phyloP scores from a whole-genome alignment of 2,329 filamentous ascomycete species.

The Fusarium pseudonygamai region DNA sequence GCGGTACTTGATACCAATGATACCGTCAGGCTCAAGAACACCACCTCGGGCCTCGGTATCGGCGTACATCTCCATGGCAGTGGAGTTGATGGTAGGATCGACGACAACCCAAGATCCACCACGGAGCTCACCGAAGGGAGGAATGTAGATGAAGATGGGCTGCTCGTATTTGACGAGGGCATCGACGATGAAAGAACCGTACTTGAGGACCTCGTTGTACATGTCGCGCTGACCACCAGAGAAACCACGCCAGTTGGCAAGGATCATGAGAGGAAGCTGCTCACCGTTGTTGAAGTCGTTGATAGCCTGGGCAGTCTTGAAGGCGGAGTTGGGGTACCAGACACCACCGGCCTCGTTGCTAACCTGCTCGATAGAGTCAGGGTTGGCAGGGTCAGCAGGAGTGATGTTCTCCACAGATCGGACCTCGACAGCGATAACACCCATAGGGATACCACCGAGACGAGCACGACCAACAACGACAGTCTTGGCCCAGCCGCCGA shows the following conservation, averaged over 20 bases:
- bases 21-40: slow-evolving; percentile 97
- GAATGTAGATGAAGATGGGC: slow-evolving; percentile 99
- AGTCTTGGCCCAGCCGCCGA: slow-evolving; percentile 96
- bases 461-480: slow-evolving; percentile 97
- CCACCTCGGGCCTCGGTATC: slow-evolving; percentile 94
- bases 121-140: slow-evolving; percentile 94
- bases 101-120: slow-evolving; percentile 99
- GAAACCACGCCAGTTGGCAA: slow-evolving; percentile 99
- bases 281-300: slow-evolving; percentile 99
- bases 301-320: slow-evolving; percentile 99
- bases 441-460: slow-evolving; percentile 95
- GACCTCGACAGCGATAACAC: slow-evolving; percentile 97
- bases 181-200: slow-evolving; percentile 98
- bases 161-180: slow-evolving; percentile 98
- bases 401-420: slow-evolving; percentile 96
- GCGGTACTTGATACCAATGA: slow-evolving; percentile 98
- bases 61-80: slow-evolving; percentile 99
- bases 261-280: slow-evolving; percentile 97
- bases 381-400: slow-evolving; percentile 96
- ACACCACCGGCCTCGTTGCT: slow-evolving; percentile 96
- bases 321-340: slow-evolving; percentile 99
- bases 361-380: slow-evolving; percentile 97
- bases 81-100: slow-evolving; percentile 96
- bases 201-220: slow-evolving; percentile 99
- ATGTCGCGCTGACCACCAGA: slow-evolving; percentile 99